Evolutionary conservation across 2,329 filamentous ascomycete genomes (phyloP), one percentile per base, ranked within the genome.

Genomic region (Sordariomycetes sp.): DNA sequence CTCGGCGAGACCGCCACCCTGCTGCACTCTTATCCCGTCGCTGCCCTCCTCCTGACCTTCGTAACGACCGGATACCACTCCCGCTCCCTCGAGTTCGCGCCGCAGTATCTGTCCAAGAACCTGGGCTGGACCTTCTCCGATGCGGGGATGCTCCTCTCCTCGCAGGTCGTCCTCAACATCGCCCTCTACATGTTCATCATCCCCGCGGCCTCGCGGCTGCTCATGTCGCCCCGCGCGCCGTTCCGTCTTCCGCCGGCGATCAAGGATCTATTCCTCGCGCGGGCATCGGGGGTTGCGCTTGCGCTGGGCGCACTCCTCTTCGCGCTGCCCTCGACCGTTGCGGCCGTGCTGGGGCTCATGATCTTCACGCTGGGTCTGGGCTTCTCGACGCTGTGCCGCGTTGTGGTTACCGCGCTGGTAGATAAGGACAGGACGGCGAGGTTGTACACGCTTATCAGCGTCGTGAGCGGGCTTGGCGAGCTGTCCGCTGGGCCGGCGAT

Each of bases 371-470:
- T 65, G 1, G 63, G 65, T 15, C 52, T 57, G 32, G 62, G 62
- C 1, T 53, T 63, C 3, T 54, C 59, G 0, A 62, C 65, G 0
- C 59, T 65, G 54, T 62, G 58, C 51, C 62, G 61, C 39, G 64
- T 61, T 35, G 58, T 65, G 34, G 57, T 62, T 32, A 61, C 63
- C 22, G 51, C 59, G 58, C 59, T 61, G 36, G 60, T 60, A 55
- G 58, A 60, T 13, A 56, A 57, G 10, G 60, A 62, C 55, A 61
- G 65, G 54, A 65, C 62, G 15, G 62, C 61, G 8, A 62, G 65
- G 25, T 58, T 68, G n/a, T 65, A 66, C 57, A 65, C 65, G 5
- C 60, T 68, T n/a, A 62, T 64, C 20, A 62, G 62, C 58, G 66
- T 66, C 53, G 58, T 63, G 10, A 63, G 66, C 60, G 63, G 63